These are phyloP conservation scores for Cucurbita moschata DNA, from an alignment of 306 rosid genomes.

Conservation along the genomic window DNA sequence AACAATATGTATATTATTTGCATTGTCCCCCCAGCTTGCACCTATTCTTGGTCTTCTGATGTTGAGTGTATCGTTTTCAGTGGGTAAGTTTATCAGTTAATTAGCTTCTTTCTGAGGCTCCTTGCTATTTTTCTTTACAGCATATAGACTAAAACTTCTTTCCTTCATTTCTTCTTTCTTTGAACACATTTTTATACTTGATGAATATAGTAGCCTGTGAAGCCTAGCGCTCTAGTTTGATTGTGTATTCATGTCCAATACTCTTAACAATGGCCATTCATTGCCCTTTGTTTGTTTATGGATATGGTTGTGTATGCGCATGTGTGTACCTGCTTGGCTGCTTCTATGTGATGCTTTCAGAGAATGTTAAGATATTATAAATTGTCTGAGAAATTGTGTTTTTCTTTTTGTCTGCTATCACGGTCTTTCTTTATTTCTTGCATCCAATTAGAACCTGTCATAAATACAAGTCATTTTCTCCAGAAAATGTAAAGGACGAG, in stretches of 20 bases:
- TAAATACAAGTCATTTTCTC: not conserved
- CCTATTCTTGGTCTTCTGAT: constrained; percentile 69
- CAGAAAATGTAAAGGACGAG: not conserved
- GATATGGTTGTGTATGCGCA: not conserved
- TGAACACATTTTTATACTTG: not conserved
- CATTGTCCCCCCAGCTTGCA: constrained; percentile 83
- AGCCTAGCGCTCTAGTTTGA: not conserved
- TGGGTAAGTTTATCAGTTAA: constrained; percentile 37
- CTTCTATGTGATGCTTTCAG: not conserved
- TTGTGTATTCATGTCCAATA: not conserved
- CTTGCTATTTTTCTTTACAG: not conserved
- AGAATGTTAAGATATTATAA: not conserved
- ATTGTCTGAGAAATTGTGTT: not conserved
- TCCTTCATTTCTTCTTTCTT: not conserved
- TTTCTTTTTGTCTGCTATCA: not conserved
- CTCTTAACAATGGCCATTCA: not conserved
- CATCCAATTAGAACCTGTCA: not conserved
- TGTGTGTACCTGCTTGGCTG: not conserved
- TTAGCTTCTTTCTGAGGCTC: not conserved
- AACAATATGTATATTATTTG: constrained; percentile 64
- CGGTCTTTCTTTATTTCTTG: not conserved
- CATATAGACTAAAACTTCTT: not conserved
- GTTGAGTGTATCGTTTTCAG: constrained; percentile 59
- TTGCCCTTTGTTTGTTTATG: not conserved
- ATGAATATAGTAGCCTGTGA: not conserved